Evolutionary conservation across 768 basidiomycete genomes (phyloP), one percentile per base, ranked within the genome.

Genomic region (Dentipellis sp.): DNA sequence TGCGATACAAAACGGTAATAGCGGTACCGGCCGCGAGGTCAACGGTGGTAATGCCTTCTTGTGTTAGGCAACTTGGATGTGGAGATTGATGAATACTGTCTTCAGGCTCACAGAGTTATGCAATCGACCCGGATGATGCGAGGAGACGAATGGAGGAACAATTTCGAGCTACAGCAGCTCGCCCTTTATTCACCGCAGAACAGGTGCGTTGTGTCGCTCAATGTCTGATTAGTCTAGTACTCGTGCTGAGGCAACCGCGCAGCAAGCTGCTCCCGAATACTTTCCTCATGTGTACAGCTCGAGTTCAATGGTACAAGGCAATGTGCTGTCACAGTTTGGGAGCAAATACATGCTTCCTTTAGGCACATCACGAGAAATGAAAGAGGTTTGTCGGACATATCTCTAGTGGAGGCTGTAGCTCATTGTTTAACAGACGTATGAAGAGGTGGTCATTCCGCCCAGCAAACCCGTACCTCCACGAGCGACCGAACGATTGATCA

Each of bases 271-370:
- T 3, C 74, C 80, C 2, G 85, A 90, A 66, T 66, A 79, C 38
- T 78, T 91, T 16, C 97, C 97, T 0, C 85, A 98, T 72, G 87
- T 99, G 10, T 99, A 95, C 67, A 84, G 88, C 9, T 82, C 92
- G 4, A 74, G 79, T 21, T 71, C 75, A 3, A 71, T 78, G 47
- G 66, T 68, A 4, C 78, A 84, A 59, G 82, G 87, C 1, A 84
- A 80, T 63, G 71, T 84, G 10, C 68, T 92, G 11, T 88, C 89
- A 1, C 77, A 84, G 61, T 72, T 81, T 56, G 93, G 94, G 10
- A 84, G 77, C 54, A 86, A 84, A 63, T 90, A 91, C 65, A 74
- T 84, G 65, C 69, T 98, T 50, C 97, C 97, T 0, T 58, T 90
- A 1, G 97, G 92, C 1, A 97, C 94, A 2, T 75, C 76, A 17